Conservation (phyloP, 1,139 yeast genomes). For the Taphrina flavorubra region DNA sequence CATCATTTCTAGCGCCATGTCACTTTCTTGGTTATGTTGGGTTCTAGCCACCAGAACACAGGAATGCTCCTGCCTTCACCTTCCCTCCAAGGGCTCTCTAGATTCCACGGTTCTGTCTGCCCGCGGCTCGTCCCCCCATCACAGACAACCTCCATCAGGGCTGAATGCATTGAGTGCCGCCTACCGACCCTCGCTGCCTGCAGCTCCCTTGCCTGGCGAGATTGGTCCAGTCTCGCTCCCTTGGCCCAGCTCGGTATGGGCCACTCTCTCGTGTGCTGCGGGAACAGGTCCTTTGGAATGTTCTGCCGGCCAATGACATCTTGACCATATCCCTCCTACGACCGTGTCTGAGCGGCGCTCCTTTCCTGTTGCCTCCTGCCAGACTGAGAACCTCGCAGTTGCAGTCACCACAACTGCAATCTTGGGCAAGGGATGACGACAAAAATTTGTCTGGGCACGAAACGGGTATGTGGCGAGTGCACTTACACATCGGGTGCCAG, state of each 20-base stretch:
- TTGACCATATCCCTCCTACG: background rate
- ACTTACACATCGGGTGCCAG: background rate
- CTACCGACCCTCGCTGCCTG: too few relatives aligned
- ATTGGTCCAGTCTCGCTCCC: background rate
- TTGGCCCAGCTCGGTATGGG: background rate
- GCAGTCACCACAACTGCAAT: too few relatives aligned
- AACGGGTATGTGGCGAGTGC: constrained; percentile 13
- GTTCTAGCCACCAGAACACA: constrained; percentile 16
- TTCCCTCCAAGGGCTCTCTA: background rate
- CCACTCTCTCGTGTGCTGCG: background rate
- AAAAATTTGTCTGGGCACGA: constrained; percentile 4
- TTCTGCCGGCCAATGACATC: background rate
- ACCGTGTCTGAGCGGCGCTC: too few relatives aligned
- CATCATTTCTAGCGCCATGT: constrained; percentile 13
- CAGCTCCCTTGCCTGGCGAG: background rate
- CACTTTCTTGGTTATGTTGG: constrained; percentile 11
- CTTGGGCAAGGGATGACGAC: constrained; percentile 7
- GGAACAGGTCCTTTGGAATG: constrained; percentile 4
- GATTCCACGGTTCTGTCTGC: background rate
- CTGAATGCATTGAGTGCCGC: too few relatives aligned
- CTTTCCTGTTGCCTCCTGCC: background rate
- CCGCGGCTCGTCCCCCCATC: background rate
- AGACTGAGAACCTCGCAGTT: background rate
- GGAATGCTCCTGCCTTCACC: constrained; percentile 6
- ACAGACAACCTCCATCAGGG: too few relatives aligned